Percentiles rank a stretch among this genome's conserved stretches.
These are phyloP conservation scores for Cyberlindnera bimundalis DNA, from an alignment of 805 yeast species.

Conservation along the genomic window DNA sequence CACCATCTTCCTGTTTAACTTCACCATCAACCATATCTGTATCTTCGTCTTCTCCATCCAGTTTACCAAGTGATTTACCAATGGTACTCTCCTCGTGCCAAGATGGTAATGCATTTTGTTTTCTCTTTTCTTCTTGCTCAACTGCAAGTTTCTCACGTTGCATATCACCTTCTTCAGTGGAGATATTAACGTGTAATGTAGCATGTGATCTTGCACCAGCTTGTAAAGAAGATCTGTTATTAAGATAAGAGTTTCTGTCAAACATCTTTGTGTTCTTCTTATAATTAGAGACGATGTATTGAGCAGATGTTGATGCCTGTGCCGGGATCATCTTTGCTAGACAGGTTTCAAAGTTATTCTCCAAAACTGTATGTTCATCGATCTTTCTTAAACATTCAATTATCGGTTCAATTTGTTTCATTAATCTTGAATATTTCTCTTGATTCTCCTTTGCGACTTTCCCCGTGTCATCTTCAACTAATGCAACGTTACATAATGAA, in stretches of 20 bases:
- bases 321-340: constrained; percentile 83
- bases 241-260: constrained; percentile 34
- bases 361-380: constrained; percentile 76
- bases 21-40: constrained; percentile 33
- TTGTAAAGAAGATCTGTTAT: constrained; percentile 40
- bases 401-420: constrained; percentile 87
- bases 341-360: constrained; percentile 85
- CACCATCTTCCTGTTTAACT: constrained; percentile 23
- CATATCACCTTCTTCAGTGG: constrained; percentile 77
- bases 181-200: constrained; percentile 82
- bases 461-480: constrained; percentile 86
- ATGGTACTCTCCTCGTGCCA: constrained; percentile 95
- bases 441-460: constrained; percentile 79
- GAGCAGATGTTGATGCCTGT: constrained; percentile 61
- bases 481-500: constrained; percentile 71
- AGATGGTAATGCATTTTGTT: constrained; percentile 92
- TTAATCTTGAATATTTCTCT: constrained; percentile 73
- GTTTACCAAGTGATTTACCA: constrained; percentile 60
- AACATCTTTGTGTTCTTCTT: constrained; percentile 41
- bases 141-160: constrained; percentile 61
- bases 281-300: constrained; percentile 60
- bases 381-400: constrained; percentile 79
- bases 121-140: constrained; percentile 67
- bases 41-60: constrained; percentile 54
- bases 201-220: constrained; percentile 72